Evolutionary conservation across 306 rosid species (phyloP), one percentile per base, ranked within the genome.

Genomic region (Gastrolobium villosum): DNA sequence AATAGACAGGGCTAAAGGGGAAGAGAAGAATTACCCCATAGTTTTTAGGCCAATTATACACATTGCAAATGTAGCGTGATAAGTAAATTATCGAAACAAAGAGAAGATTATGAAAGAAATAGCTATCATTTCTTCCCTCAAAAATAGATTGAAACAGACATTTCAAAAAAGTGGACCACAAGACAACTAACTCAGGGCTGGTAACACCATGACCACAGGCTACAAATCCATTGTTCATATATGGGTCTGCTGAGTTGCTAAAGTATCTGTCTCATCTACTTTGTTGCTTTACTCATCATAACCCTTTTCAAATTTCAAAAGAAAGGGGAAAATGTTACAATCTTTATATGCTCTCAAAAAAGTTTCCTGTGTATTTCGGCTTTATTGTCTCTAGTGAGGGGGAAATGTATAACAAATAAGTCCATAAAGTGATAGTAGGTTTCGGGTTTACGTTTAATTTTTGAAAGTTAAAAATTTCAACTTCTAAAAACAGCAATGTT

Each of bases 121-220:
- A 65, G 75, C 1, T 44, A 75, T 79, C 41, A 76, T 37, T 26
- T 39, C n/a, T 44, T 52, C 48, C 54, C 78, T 79, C 31, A 70
- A 50, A 36, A 82, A 75, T 79, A 79, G 82, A 86, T 70, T 72
- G 86, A 82, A 86, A 73, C 10, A 71, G 89, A 86, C 87, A 86
- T 15, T n/a, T 56, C 82, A 82, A 45, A 28, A 53, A n/a, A 10
- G 69, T 10, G 89, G 86, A 86, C 89, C 89, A 82, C 89, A 56
- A 30, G 53, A 62, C 15, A 71, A 56, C 84, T 37, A 81, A 77
- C 54, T 26, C 10, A 28, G 45, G 49, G 39, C 74, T 15, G 14
- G 46, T 28, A 45, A 64, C 79, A 78, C 62, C 37, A 28, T 70
- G 34, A 63, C 43, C 64, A 65, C 76, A 79, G 64, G 52, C 66